Evolutionary conservation across 2,329 filamentous ascomycete genomes (phyloP).

Genomic region (Hymenoscyphus occultus): DNA sequence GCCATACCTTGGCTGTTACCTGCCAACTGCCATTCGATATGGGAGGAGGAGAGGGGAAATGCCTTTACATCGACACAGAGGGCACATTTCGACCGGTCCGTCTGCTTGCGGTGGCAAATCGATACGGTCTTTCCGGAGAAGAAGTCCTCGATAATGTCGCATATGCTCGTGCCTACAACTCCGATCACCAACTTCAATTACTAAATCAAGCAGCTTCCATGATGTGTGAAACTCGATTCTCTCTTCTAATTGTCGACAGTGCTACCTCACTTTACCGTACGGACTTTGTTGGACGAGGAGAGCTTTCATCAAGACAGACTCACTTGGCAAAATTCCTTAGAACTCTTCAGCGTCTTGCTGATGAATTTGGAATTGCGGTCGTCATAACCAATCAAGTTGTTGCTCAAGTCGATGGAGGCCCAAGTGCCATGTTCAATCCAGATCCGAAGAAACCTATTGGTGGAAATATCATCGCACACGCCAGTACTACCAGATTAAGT

Average conservation of each 20-base stretch:
- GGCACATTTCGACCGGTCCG: constrained; percentile 94
- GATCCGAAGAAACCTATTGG: constrained; percentile 99
- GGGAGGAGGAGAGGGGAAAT: constrained; percentile 97
- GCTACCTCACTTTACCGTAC: constrained; percentile 94
- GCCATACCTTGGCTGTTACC: constrained; percentile 96
- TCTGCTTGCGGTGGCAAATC: constrained; percentile 84
- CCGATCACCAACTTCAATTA: constrained; percentile 92
- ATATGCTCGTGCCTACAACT: constrained; percentile 97
- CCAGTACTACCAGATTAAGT: constrained; percentile 90
- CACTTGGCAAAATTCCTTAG: constrained; percentile 88
- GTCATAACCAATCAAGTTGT: constrained; percentile 99
- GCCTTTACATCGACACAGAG: constrained; percentile 97
- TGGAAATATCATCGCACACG: constrained; percentile 97
- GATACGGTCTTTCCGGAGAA: constrained; percentile 91
- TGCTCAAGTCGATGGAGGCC: constrained; percentile 94
- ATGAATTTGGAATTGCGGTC: constrained; percentile 92
- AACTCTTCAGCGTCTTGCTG: constrained; percentile 72
- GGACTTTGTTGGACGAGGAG: constrained; percentile 94
- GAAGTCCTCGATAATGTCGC: constrained; percentile 98
- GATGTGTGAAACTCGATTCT: constrained; percentile 99
- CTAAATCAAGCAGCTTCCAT: constrained; percentile 93
- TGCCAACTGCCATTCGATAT: constrained; percentile 98
- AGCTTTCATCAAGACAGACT: constrained; percentile 89
- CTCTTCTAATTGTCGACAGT: constrained; percentile 90
- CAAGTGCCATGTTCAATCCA: constrained; percentile 97